Base-by-base conservation (phyloP, 1,284 basidiomycete species). In the Ceratobasidium sp. region DNA sequence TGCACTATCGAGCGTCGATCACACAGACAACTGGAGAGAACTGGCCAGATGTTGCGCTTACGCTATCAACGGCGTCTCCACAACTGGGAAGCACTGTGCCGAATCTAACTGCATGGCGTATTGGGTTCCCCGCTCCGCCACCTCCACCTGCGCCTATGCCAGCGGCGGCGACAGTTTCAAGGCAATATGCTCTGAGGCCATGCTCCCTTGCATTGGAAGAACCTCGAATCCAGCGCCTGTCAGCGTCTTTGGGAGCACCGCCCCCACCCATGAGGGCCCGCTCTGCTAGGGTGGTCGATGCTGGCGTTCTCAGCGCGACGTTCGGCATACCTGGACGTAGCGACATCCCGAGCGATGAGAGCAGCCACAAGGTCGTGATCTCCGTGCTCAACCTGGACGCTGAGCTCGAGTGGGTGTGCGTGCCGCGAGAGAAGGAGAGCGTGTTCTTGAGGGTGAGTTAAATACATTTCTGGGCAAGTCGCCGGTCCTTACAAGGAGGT, bases 1-100 rank as follows among this genome's bases (percentile, higher is more conserved):
- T 83, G n/a, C 79, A 82, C 28, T 83, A 83, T 66, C 79, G 81
- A 57, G 81, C 82, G 1, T 80, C 79, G 23, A 81, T 83, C 56
- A 69, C 77, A 1, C 82, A 82, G 59, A 67, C 77, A 9, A 82
- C 81, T 2, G 81, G 81, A 5, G 82, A 82, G 48, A 78, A 81
- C 44, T 82, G 81, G 81, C 73, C 77, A n/a, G 59, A 80, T 10
- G 81, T 82, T 33, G 50, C 75, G n/a, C 79, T 82, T 28, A 78
- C 69, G 48, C 74, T 82, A 23, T 80, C 78, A 28, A 81, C 82
- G 0, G 80, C 81, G 1, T 80, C 81, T 6, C 81, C 81, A 2
- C 65, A 66, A 33, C 71, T 79, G 10, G 81, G 80, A 2, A 79
- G 78, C 6, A 68, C 52, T 15, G 80, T 82, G n/a, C 82, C 82